Evolutionary conservation across 192 early-diverging fungal genomes (phyloP), one percentile per base, ranked within the genome.

Genomic region (Globomyces pollinis-pini): DNA sequence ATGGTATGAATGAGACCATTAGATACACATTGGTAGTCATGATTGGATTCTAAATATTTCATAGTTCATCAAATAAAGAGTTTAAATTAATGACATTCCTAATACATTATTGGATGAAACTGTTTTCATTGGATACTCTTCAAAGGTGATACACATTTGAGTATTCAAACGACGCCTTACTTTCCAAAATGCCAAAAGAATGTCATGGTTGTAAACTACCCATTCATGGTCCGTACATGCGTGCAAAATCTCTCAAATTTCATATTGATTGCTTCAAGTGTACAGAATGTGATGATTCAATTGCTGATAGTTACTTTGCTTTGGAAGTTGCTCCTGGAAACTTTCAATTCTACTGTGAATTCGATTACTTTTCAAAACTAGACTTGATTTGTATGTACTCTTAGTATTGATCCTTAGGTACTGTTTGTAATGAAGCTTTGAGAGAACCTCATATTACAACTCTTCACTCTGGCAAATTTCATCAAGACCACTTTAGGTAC

Each of bases 241-340:
- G 44, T 15, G 23, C 44, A 47, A 47, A 47, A 26, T 20, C 23
- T 26, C n/a, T 47, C 11, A 47, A 47, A 47, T 47, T 47, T 47
- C 44, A 47, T 26, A 28, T 47, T 20, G 44, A 47, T 28, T 47
- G 44, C 23, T 47, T 47, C 23, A 47, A 47, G 8, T 47, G 44
- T 26, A 20, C 23, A 26, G 44, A 47, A 20, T 47, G 44, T 26
- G 28, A 26, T 4, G 44, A 47, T 11, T 26, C 44, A 7, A 47
- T 47, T 26, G 44, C 44, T 12, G 44, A 47, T 26, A 20, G 28
- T 20, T 47, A 47, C 44, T 47, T 47, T 47, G 12, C 23, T 26
- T 28, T 47, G 23, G 23, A 47, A 26, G 44, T 28, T 28, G 23
- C 44, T 28, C 23, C 23, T n/a, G 28, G 23, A 47, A 7, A 20